Evolutionary conservation across 108 stramenopile genomes (phyloP).

Genomic region (Hondaea fermentalgiana): DNA sequence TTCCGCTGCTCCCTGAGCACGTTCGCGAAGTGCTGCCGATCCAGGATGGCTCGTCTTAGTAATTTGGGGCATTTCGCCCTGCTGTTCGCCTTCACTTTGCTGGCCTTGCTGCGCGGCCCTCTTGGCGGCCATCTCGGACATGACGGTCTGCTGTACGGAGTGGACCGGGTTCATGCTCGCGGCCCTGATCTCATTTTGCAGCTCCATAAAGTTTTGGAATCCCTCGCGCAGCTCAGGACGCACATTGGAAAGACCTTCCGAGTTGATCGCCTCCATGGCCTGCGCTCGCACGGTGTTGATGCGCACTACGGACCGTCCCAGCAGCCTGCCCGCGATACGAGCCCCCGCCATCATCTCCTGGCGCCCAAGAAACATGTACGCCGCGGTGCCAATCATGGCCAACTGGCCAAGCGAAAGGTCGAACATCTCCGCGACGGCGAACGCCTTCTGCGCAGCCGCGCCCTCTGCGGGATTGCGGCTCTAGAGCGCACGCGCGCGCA

Average conservation of each 20-base stretch:
- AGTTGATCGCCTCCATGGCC: background rate
- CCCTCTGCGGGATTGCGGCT: too few relatives aligned
- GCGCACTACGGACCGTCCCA: background rate
- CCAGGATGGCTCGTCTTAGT: background rate
- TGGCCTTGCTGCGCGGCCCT: too few relatives aligned
- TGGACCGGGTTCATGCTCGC: background rate
- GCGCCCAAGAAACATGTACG: background rate
- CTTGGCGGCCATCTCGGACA: background rate
- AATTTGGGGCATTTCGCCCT: background rate
- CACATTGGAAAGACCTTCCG: background rate
- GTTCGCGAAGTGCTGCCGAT: background rate
- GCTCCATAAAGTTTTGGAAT: background rate
- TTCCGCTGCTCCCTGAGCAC: background rate
- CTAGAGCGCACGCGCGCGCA: too few relatives aligned
- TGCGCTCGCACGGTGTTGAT: background rate
- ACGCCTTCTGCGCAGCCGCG: background rate
- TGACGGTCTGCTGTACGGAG: background rate
- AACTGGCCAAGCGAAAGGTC: constrained; percentile 1
- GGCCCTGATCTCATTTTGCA: background rate
- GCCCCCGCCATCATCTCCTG: background rate
- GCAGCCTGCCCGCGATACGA: background rate
- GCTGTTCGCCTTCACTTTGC: too few relatives aligned
- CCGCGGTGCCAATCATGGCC: background rate
- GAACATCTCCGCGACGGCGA: background rate
- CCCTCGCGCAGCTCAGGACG: background rate